phyloP scores from a whole-genome alignment of 768 basidiomycete species.

The Termitomyces sp. region DNA sequence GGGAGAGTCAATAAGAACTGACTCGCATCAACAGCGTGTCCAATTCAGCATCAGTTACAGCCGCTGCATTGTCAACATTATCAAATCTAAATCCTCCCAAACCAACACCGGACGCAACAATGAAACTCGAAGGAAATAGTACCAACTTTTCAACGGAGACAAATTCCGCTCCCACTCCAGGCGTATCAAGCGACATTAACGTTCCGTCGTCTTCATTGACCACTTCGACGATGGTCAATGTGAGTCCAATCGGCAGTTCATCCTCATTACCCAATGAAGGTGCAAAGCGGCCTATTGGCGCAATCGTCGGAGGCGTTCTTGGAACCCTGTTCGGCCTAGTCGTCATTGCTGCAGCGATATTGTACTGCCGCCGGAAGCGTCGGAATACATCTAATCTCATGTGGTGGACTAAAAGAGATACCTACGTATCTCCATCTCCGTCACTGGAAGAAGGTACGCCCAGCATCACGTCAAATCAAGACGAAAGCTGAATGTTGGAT shows the following conservation, averaged over 20 bases:
- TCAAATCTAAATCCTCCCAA: background rate
- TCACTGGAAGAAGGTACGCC: constrained; percentile 1
- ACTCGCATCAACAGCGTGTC: background rate
- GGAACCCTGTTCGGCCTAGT: background rate
- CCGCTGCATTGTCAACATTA: too few relatives aligned
- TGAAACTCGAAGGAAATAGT: background rate
- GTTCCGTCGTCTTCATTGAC: background rate
- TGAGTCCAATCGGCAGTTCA: background rate
- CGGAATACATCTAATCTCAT: background rate
- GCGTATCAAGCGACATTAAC: background rate
- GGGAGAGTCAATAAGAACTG: background rate
- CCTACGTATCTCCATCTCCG: background rate
- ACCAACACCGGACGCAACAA: background rate
- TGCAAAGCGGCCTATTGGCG: background rate
- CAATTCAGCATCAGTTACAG: background rate
- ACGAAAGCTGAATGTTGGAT: background rate
- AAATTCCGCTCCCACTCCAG: too few relatives aligned
- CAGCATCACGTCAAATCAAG: background rate
- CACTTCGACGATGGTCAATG: background rate
- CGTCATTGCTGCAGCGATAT: background rate
- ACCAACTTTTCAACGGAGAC: background rate
- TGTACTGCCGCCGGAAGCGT: background rate
- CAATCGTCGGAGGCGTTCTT: constrained; percentile 6
- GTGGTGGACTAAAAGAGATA: background rate
- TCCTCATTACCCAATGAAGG: background rate